Base-by-base conservation (phyloP, 352 stramenopile species). In the Pythium vanterpoolii region DNA sequence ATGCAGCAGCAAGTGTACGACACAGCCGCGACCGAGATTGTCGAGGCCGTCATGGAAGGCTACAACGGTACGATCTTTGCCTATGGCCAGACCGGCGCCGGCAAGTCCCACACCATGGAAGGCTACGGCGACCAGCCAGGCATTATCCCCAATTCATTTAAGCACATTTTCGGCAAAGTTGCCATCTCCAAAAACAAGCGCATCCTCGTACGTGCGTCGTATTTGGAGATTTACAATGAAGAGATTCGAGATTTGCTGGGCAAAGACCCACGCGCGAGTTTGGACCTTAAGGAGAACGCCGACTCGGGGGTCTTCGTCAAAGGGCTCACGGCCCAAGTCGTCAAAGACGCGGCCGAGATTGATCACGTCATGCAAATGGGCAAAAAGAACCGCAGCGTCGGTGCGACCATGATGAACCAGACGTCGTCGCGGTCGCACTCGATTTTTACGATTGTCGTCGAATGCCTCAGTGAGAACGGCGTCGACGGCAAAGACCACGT, bases 191-290 rank as follows among this genome's bases (percentile, higher is more conserved):
- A 89, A 36, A 95, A 96, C 65, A 96, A 97, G 50, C 95, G 98
- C 64, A 98, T 98, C 65, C 78, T 99, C 27, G 96, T 99, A 23
- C 84, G 95, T 38, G 89, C 95, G 38, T 97, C 85, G 9, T 98
- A 98, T 64, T 77, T 98, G 27, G 96, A 99, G 73, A 98, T 99
- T 65, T 99, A 99, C 77, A 98, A 98, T 65, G 96, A 99, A 77
- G 93, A 99, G 67, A 98, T 98, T 62, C 76, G 92, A 23, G 96
- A 99, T 65, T 71, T 99, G 31, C 69, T 99, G 31, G 88, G 82
- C 19, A 93, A 89, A 55, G 83, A 97, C 55, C 79, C 79, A 0
- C 79, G 73, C 24, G 66, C 71, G 26, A 82, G 81, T n/a, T 71
- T 96, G 10, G 88, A 97, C 54, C 73, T 98, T 21, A 97, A 97